phyloP scores from a whole-genome alignment of 805 yeast genomes.

The Kuraishia floccosa region DNA sequence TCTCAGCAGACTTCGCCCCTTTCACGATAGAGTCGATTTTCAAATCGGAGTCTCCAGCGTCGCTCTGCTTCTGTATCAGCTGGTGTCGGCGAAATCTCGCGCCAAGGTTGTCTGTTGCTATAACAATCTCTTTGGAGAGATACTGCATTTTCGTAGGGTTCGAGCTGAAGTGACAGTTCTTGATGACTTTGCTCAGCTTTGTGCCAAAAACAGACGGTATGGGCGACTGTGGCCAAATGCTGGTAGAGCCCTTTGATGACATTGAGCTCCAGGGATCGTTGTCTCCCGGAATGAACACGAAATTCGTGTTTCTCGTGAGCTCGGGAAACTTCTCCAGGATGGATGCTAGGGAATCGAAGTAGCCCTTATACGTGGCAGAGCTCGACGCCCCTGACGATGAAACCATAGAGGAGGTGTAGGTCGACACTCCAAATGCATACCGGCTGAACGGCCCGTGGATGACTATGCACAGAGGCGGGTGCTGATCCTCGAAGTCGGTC shows the following conservation, averaged over 20 bases:
- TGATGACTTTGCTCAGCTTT: slow-evolving; percentile 48
- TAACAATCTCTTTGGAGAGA: slow-evolving; percentile 71
- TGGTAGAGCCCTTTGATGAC: slow-evolving; percentile 45
- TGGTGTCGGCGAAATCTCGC: slow-evolving; percentile 56
- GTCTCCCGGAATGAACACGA: slow-evolving; percentile 77
- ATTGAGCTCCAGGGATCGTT: slow-evolving; percentile 91
- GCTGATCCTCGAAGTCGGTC: slow-evolving; percentile 10
- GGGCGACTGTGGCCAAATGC: slow-evolving; percentile 61
- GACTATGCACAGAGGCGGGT: slow-evolving; percentile 55
- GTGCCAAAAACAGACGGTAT: slow-evolving; percentile 66
- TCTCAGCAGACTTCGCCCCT: slow-evolving; percentile 24
- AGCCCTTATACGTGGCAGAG: slow-evolving; percentile 46
- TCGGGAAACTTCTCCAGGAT: slow-evolving; percentile 48
- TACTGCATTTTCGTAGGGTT: slow-evolving; percentile 77
- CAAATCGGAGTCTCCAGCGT: slow-evolving; percentile 2
- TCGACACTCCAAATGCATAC: slow-evolving; percentile 47
- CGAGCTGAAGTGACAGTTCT: slow-evolving; percentile 44
- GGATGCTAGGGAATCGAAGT: slow-evolving; percentile 66
- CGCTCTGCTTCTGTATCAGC: slow-evolving; percentile 4
- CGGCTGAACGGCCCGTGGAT: slow-evolving; percentile 76
- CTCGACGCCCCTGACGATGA: slow-evolving; percentile 33
- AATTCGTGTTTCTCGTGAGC: slow-evolving; percentile 37
- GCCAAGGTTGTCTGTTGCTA: slow-evolving; percentile 65
- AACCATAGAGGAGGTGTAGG: slow-evolving; percentile 29
- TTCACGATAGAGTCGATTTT: slow-evolving; percentile 1